A percentile compares a stretch with the other conserved stretches of the same genome.
phyloP scores from a whole-genome alignment of 78 protist genomes.

The Dictyostelium capitatum region DNA sequence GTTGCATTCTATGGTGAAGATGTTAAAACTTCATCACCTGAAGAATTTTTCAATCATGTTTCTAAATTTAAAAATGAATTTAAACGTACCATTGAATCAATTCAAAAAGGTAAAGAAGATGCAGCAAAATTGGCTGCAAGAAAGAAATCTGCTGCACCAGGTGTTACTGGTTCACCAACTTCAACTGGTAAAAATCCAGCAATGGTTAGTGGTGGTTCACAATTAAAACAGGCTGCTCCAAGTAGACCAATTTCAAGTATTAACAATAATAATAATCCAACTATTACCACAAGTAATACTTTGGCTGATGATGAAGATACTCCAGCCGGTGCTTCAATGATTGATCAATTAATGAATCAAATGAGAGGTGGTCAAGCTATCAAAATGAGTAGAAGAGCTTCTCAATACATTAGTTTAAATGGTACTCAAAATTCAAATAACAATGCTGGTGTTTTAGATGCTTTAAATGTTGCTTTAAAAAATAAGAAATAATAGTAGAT shows the following conservation, averaged over 20 bases:
- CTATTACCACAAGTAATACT: neutral
- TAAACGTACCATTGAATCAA: conserved; percentile 26
- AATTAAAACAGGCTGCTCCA: neutral
- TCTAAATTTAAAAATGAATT: conserved; percentile 46
- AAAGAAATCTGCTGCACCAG: conserved; percentile 8
- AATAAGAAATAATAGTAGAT: conserved; percentile 43
- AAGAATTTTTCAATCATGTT: conserved; percentile 57
- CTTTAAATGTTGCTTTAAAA: conserved; percentile 39
- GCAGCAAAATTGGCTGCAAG: conserved; percentile 49
- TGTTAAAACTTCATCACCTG: conserved; percentile 57
- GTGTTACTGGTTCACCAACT: neutral
- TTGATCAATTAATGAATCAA: conserved; percentile 46
- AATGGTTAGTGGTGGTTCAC: neutral
- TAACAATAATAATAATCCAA: neutral
- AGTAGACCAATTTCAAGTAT: neutral
- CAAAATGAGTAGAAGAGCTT: conserved; percentile 35
- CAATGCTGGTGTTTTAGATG: conserved; percentile 11
- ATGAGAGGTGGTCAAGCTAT: conserved; percentile 78
- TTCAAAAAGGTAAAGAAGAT: conserved; percentile 31
- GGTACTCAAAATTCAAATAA: neutral
- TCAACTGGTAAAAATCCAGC: neutral
- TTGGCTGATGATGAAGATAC: conserved; percentile 52
- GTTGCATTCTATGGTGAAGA: conserved; percentile 56
- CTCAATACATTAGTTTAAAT: neutral
- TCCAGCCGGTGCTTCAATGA: conserved; percentile 20